Evolutionary conservation across 106 monocot genomes (phyloP).

Genomic region (Dioscorea zingiberensis): DNA sequence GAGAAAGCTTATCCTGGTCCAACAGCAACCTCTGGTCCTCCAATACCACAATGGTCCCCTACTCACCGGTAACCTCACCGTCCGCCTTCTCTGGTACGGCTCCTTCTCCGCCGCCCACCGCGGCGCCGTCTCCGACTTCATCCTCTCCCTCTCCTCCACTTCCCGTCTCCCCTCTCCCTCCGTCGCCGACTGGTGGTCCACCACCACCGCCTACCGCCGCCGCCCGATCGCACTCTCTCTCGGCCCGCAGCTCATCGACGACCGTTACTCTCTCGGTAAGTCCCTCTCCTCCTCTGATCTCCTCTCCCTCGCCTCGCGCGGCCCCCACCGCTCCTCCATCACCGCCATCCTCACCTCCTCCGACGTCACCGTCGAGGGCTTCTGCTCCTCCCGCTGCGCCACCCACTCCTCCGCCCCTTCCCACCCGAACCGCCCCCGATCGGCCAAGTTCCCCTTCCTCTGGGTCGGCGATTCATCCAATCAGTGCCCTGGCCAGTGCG

Average conservation of each 20-base stretch:
- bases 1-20: conserved; percentile 12
- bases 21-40: conserved; percentile 33
- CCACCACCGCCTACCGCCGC: conserved; percentile 20
- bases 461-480: conserved; percentile 21
- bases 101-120: conserved; percentile 55
- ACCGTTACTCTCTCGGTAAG: neutral
- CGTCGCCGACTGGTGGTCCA: conserved; percentile 48
- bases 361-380: conserved; percentile 41
- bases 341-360: conserved; percentile 31
- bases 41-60: conserved; percentile 60
- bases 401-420: conserved; percentile 10
- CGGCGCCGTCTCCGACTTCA: conserved; percentile 52
- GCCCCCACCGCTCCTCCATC: conserved; percentile 14
- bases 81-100: conserved; percentile 75
- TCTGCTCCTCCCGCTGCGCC: conserved; percentile 40
- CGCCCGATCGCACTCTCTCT: conserved; percentile 19
- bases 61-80: conserved; percentile 43
- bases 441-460: conserved; percentile 7
- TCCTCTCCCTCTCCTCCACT: conserved; percentile 37
- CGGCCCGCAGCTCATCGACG: neutral
- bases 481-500: neutral
- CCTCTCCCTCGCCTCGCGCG: conserved; percentile 13
- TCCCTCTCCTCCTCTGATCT: neutral
- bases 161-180: conserved; percentile 18
- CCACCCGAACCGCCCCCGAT: no score